phyloP scores from a whole-genome alignment of 2,329 filamentous ascomycete species.

The Hymenoscyphus linearis region DNA sequence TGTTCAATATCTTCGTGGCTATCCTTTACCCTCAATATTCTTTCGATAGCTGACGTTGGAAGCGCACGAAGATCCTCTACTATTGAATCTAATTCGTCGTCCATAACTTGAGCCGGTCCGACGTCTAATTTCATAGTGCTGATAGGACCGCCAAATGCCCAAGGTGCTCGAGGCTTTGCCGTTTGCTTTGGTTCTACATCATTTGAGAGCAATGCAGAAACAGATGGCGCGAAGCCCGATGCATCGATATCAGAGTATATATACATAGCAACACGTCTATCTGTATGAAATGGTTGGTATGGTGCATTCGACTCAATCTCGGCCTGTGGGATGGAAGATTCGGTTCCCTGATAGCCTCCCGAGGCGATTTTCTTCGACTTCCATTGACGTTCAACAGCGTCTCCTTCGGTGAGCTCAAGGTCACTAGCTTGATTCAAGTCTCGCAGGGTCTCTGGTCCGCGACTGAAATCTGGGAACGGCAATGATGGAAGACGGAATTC shows the following conservation, averaged over 20 bases:
- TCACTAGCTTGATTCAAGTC: slow-evolving; percentile 44
- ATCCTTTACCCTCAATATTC: slow-evolving; percentile 49
- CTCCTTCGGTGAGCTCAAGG: slow-evolving; percentile 27
- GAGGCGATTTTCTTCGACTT: slow-evolving; percentile 33
- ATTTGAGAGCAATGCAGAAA: slow-evolving; percentile 27
- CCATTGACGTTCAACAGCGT: slow-evolving; percentile 31
- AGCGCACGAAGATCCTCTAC: slow-evolving; percentile 50
- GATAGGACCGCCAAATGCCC: slow-evolving; percentile 58
- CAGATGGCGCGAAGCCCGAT: slow-evolving; percentile 20
- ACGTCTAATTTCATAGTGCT: slow-evolving; percentile 47
- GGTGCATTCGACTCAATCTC: slow-evolving; percentile 95
- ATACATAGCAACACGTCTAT: slow-evolving; percentile 74
- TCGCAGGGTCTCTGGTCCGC: slow-evolving; percentile 51
- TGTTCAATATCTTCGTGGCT: slow-evolving; percentile 56
- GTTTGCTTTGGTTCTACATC: slow-evolving; percentile 7
- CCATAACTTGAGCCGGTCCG: slow-evolving; percentile 41
- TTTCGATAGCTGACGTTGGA: slow-evolving; percentile 60
- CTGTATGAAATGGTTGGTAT: slow-evolving; percentile 94
- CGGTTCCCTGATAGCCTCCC: slow-evolving; percentile 38
- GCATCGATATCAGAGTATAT: slow-evolving; percentile 44
- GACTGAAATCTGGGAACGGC: slow-evolving; percentile 45
- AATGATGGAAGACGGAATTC: slow-evolving; percentile 63
- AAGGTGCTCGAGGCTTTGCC: slow-evolving; percentile 32
- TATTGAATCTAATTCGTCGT: slow-evolving; percentile 45
- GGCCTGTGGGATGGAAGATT: slow-evolving; percentile 64